These are phyloP conservation scores for Ophiocordyceps camponoti-floridani DNA, from an alignment of 2,329 filamentous ascomycete species.

Conservation along the genomic window DNA sequence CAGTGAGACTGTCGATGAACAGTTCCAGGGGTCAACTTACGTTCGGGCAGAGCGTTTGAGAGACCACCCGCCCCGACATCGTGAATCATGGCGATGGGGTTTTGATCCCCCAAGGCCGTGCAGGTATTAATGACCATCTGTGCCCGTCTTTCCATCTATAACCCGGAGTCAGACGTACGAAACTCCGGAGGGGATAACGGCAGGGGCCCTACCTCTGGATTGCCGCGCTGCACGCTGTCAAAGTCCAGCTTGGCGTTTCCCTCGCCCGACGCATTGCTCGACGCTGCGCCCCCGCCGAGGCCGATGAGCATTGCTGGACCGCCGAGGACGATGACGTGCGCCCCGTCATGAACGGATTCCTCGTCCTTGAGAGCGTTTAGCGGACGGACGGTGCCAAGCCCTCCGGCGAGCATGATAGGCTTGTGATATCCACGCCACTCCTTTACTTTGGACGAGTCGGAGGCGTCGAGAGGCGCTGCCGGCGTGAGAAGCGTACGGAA, in stretches of 20 bases:
- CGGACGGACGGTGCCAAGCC: conserved; percentile 79
- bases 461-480: conserved; percentile 14
- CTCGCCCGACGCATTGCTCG: conserved; percentile 75
- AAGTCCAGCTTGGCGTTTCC: conserved; percentile 87
- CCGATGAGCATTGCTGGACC: conserved; percentile 97
- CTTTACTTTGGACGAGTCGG: conserved; percentile 25
- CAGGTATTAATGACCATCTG: conserved; percentile 98
- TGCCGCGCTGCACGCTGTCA: conserved; percentile 90
- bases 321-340: conserved; percentile 80
- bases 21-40: conserved; percentile 3
- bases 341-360: conserved; percentile 64
- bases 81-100: conserved; percentile 91
- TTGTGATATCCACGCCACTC: conserved; percentile 81
- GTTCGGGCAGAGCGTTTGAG: conserved; percentile 60
- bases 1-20: too few species aligned
- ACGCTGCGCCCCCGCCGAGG: conserved; percentile 85
- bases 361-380: conserved; percentile 79
- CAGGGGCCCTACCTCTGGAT: conserved; percentile 45
- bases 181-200: too few species aligned
- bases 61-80: conserved; percentile 87
- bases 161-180: not conserved
- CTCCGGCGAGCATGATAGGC: conserved; percentile 95
- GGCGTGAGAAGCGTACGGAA: conserved; percentile 72
- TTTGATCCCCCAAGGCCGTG: conserved; percentile 63
- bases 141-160: conserved; percentile 64